phyloP scores from a whole-genome alignment of 2,329 filamentous ascomycete genomes.

The Scedosporium dehoogii region DNA sequence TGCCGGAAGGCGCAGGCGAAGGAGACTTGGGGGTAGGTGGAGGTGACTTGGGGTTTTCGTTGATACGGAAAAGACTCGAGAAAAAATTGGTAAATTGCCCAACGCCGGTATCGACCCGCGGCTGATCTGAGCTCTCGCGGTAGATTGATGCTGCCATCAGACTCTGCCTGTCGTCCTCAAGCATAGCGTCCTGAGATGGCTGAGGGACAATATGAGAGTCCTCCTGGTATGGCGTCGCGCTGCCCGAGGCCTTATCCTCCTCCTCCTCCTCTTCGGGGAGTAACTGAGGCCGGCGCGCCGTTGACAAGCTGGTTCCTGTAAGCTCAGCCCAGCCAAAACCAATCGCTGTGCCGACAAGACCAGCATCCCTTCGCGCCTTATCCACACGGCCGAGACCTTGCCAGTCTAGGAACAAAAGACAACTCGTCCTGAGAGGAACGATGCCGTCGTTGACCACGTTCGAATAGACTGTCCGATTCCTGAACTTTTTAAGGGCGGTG shows the following conservation, averaged over 20 bases:
- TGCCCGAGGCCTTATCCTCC: conserved; percentile 19
- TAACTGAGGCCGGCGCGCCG: conserved; percentile 34
- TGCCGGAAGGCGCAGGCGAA: conserved; percentile 29
- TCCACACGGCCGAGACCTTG: conserved; percentile 86
- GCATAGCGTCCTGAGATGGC: conserved; percentile 53
- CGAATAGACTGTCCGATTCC: conserved; percentile 86
- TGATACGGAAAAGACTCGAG: conserved; percentile 57
- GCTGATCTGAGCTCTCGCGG: conserved; percentile 15
- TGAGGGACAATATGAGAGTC: conserved; percentile 56
- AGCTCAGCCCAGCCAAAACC: conserved; percentile 93
- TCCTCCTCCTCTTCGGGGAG: conserved; percentile 24
- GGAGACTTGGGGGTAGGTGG: conserved; percentile 22
- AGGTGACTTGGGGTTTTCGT: conserved; percentile 38
- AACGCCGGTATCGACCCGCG: not conserved
- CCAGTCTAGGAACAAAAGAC: conserved; percentile 95
- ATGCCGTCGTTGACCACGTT: conserved; percentile 98
- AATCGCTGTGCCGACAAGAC: conserved; percentile 83
- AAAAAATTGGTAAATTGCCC: conserved; percentile 20
- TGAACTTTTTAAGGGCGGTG: conserved; percentile 74
- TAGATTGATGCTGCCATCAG: conserved; percentile 33
- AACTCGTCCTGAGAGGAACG: conserved; percentile 88
- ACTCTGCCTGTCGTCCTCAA: conserved; percentile 56
- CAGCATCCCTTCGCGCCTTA: conserved; percentile 85
- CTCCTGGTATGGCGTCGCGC: conserved; percentile 18
- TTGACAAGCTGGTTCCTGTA: conserved; percentile 55